These are phyloP conservation scores for Metschnikowia bowlesiae DNA, from an alignment of 805 yeast genomes.

Conservation along the genomic window DNA sequence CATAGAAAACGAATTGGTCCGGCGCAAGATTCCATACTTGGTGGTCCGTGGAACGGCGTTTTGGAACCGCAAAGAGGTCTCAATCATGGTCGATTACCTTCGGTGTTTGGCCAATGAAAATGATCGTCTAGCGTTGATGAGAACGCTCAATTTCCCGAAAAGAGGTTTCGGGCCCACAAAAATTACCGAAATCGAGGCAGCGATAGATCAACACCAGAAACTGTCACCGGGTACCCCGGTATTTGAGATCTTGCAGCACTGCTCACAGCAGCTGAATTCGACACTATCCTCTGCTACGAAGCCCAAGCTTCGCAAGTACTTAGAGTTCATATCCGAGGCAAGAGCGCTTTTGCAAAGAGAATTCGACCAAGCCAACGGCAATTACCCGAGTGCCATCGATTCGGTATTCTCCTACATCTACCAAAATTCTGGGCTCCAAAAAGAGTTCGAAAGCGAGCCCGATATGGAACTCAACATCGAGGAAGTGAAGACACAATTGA, in stretches of 20 bases:
- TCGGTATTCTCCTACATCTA: conserved; percentile 24
- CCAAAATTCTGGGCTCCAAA: conserved; percentile 25
- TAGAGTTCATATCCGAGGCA: conserved; percentile 24
- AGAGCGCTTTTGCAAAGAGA: conserved; percentile 7
- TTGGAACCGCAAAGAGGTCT: conserved; percentile 74
- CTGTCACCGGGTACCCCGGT: conserved; percentile 4
- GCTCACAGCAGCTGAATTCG: conserved; percentile 4
- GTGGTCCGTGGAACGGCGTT: conserved; percentile 73
- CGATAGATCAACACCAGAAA: conserved; percentile 20
- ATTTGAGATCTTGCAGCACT: conserved; percentile 6
- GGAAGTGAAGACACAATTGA: conserved; percentile 37
- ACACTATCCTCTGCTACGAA: conserved; percentile 13
- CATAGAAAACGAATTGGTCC: conserved; percentile 61
- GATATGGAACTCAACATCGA: conserved; percentile 32
- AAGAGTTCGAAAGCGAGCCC: conserved; percentile 24
- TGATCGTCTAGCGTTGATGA: conserved; percentile 57
- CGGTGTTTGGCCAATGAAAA: conserved; percentile 54
- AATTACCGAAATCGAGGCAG: conserved; percentile 21
- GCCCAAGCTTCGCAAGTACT: conserved; percentile 20
- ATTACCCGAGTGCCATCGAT: not conserved
- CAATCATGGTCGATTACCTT: conserved; percentile 57
- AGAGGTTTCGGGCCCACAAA: conserved; percentile 65
- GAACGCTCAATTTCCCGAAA: conserved; percentile 57
- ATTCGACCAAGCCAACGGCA: conserved; percentile 6
- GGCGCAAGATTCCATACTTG: conserved; percentile 54